phyloP scores from a whole-genome alignment of 2,329 filamentous ascomycete genomes.

The Coniochaeta sp. region DNA sequence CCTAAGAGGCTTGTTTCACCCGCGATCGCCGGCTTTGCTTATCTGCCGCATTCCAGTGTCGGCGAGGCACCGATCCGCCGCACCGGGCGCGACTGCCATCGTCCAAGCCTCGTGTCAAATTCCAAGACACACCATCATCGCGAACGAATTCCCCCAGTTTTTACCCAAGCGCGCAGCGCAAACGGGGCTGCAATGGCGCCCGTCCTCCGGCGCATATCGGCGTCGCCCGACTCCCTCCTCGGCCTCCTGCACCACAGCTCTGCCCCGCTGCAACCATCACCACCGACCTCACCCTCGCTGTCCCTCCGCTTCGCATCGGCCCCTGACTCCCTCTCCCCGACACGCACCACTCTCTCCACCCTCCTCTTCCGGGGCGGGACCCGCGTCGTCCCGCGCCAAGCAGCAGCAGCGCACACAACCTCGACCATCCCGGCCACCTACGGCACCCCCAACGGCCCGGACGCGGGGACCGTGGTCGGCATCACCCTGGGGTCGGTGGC shows the following conservation, averaged over 20 bases:
- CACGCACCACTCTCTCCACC: not conserved
- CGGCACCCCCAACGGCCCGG: constrained; percentile 16
- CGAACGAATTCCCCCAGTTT: not conserved
- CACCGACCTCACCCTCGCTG: not conserved
- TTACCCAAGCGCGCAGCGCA: not conserved
- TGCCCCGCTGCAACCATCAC: not conserved
- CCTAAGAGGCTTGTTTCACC: not conserved
- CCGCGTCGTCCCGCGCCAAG: constrained; percentile 10
- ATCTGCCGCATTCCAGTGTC: not conserved
- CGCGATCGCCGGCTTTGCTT: not conserved
- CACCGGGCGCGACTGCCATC: no score
- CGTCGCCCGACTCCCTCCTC: not conserved
- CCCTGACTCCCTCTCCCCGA: constrained; percentile 2
- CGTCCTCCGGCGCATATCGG: not conserved
- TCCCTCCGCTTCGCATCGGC: constrained; percentile 1
- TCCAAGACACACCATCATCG: not conserved
- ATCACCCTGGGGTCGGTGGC: constrained; percentile 33
- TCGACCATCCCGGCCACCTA: constrained; percentile 22
- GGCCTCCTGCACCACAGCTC: not conserved
- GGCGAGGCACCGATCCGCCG: not conserved
- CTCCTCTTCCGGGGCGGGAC: not conserved
- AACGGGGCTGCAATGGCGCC: not conserved
- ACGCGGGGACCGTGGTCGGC: constrained; percentile 28
- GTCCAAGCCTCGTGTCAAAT: no score
- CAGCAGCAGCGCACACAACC: constrained; percentile 10